Conservation (phyloP, 208 protist species). For the Leishmania guyanensis region DNA sequence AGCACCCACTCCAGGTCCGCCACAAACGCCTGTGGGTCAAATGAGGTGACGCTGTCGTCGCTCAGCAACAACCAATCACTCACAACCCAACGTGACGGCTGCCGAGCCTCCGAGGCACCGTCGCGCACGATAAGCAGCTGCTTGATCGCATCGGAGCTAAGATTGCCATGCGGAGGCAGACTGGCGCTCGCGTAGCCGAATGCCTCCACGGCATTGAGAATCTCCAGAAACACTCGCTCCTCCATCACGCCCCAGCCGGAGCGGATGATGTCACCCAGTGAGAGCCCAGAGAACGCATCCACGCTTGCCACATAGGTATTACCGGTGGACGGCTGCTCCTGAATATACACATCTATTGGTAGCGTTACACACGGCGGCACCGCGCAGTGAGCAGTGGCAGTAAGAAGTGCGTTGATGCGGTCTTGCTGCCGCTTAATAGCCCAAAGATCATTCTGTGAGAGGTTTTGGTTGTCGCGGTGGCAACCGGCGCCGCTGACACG, state of each 20-base stretch:
- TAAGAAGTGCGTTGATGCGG: slow-evolving; percentile 55
- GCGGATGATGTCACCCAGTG: slow-evolving; percentile 81
- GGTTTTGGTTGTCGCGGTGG: background rate
- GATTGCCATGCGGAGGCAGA: slow-evolving; percentile 74
- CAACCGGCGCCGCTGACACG: background rate
- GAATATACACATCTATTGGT: slow-evolving; percentile 72
- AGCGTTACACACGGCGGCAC: slow-evolving; percentile 44
- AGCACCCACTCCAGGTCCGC: slow-evolving; percentile 81
- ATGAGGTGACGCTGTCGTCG: slow-evolving; percentile 24
- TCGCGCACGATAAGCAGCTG: slow-evolving; percentile 70
- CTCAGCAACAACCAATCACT: slow-evolving; percentile 74
- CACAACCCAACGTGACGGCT: slow-evolving; percentile 77
- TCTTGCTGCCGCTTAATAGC: slow-evolving; percentile 34
- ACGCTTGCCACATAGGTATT: slow-evolving; percentile 67
- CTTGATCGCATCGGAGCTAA: slow-evolving; percentile 67
- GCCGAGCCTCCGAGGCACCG: slow-evolving; percentile 56
- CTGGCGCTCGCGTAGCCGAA: slow-evolving; percentile 49
- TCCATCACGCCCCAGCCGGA: slow-evolving; percentile 78
- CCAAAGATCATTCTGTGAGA: slow-evolving; percentile 11
- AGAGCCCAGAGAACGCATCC: slow-evolving; percentile 70
- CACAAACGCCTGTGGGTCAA: slow-evolving; percentile 37
- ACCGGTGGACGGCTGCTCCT: slow-evolving; percentile 50
- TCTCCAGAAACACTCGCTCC: slow-evolving; percentile 65
- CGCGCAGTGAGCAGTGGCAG: slow-evolving; percentile 28
- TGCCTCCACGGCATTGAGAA: slow-evolving; percentile 65